A percentile compares a stretch with the other conserved stretches of the same genome.
Conservation (phyloP, 306 rosid genomes). For the Inga oerstediana region DNA sequence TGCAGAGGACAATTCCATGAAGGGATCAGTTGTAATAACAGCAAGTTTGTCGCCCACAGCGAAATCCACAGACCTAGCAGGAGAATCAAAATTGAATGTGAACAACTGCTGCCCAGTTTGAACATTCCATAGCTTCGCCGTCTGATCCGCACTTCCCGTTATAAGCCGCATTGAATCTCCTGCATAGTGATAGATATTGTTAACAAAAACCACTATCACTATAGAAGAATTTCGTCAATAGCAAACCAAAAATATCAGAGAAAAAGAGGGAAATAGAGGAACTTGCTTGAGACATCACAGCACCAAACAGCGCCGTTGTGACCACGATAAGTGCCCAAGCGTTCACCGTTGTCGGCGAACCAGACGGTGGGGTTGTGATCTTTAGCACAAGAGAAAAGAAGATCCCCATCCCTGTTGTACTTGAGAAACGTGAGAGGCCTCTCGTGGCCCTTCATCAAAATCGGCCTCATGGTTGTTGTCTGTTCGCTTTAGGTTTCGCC, state of each 20-base stretch:
- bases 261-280: neutral
- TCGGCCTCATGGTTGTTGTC: conserved; percentile 71
- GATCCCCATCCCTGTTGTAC: conserved; percentile 89
- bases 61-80: conserved; percentile 73
- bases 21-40: conserved; percentile 73
- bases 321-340: conserved; percentile 84
- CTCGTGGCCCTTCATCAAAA: conserved; percentile 97
- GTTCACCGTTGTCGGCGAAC: conserved; percentile 98
- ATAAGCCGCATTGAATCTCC: conserved; percentile 69
- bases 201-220: neutral
- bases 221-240: neutral
- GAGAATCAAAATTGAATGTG: conserved; percentile 73
- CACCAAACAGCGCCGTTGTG: conserved; percentile 98
- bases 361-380: conserved; percentile 89
- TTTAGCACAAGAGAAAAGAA: conserved; percentile 87
- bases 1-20: conserved; percentile 75
- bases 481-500: neutral
- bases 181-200: neutral
- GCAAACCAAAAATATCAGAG: neutral
- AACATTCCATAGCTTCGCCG: conserved; percentile 82
- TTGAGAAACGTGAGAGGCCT: conserved; percentile 91
- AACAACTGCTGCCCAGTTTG: conserved; percentile 75
- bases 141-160: conserved; percentile 87
- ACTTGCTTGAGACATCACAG: conserved; percentile 85
- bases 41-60: conserved; percentile 69